phyloP scores from a whole-genome alignment of 2,329 filamentous ascomycete genomes.

The Botrytis hyacinthi region DNA sequence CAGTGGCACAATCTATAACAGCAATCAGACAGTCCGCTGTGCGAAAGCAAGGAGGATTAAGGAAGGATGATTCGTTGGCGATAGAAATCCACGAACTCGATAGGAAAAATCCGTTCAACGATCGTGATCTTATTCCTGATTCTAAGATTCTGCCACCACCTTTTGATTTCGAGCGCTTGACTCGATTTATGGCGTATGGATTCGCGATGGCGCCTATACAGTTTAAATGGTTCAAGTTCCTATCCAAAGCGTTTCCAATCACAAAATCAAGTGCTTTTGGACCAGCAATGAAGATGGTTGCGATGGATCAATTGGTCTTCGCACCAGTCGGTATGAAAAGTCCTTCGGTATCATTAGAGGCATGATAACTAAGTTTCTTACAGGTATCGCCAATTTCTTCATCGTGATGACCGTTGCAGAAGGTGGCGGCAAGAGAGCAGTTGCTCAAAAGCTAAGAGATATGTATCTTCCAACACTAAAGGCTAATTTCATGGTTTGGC shows the following conservation, averaged over 20 bases:
- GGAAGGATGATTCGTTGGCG: conserved; percentile 66
- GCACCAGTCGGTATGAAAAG: conserved; percentile 69
- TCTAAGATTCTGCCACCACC: conserved; percentile 67
- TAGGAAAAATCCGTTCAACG: conserved; percentile 69
- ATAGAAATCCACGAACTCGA: conserved; percentile 90
- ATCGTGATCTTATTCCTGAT: conserved; percentile 64
- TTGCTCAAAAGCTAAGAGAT: conserved; percentile 82
- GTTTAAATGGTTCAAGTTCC: conserved; percentile 92
- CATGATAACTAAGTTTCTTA: conserved; percentile 23
- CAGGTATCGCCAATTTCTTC: conserved; percentile 82
- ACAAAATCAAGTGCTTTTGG: conserved; percentile 70
- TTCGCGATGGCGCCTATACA: conserved; percentile 95
- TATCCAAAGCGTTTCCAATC: conserved; percentile 79
- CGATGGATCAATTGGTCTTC: conserved; percentile 89
- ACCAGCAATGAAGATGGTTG: conserved; percentile 85
- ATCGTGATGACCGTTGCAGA: conserved; percentile 95
- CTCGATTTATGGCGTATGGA: conserved; percentile 94
- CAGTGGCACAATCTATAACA: conserved; percentile 89
- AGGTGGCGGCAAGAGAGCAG: conserved; percentile 77
- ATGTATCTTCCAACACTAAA: conserved; percentile 93
- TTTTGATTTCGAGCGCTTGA: conserved; percentile 93
- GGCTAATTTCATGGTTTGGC: conserved; percentile 95
- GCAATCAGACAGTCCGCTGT: conserved; percentile 68
- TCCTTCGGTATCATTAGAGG: background rate
- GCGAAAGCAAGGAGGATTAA: conserved; percentile 58